These are phyloP conservation scores for Vigna hirtella DNA, from an alignment of 306 rosid genomes.

Conservation along the genomic window DNA sequence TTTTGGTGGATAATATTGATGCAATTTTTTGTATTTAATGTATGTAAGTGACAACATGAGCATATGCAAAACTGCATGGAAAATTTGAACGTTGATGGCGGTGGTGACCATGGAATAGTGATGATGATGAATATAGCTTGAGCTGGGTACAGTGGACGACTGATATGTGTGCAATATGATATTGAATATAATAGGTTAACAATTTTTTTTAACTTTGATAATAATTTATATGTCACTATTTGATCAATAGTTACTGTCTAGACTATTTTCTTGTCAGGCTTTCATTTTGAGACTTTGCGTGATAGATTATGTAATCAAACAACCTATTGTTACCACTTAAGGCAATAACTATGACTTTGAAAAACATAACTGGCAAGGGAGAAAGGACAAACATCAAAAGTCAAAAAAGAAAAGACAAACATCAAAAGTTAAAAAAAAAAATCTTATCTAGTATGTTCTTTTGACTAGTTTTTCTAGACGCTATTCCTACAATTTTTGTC, in stretches of 20 bases:
- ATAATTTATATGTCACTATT: no score
- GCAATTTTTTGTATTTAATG: neutral
- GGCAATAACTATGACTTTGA: neutral
- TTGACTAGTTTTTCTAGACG: neutral
- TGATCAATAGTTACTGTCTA: no score
- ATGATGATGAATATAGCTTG: neutral
- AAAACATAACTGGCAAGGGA: neutral
- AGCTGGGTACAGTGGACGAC: slow-evolving; percentile 7
- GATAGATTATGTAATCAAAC: neutral
- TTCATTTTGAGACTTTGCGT: neutral
- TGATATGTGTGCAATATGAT: neutral
- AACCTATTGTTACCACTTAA: neutral
- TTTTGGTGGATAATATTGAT: no score
- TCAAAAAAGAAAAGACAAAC: neutral
- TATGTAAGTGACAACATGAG: neutral
- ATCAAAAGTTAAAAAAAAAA: neutral
- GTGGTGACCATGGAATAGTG: neutral
- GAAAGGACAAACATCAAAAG: neutral
- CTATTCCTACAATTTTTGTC: no score
- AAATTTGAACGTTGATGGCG: neutral
- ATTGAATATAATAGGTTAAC: neutral
- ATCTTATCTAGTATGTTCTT: neutral
- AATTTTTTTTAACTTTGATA: no score
- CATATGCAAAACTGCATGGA: neutral
- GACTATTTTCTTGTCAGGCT: no score